A percentile compares a stretch with the other conserved stretches of the same genome.
These are phyloP conservation scores for Calamus simplicifolius DNA, from an alignment of 176 grass and related monocot genomes.

Conservation along the genomic window DNA sequence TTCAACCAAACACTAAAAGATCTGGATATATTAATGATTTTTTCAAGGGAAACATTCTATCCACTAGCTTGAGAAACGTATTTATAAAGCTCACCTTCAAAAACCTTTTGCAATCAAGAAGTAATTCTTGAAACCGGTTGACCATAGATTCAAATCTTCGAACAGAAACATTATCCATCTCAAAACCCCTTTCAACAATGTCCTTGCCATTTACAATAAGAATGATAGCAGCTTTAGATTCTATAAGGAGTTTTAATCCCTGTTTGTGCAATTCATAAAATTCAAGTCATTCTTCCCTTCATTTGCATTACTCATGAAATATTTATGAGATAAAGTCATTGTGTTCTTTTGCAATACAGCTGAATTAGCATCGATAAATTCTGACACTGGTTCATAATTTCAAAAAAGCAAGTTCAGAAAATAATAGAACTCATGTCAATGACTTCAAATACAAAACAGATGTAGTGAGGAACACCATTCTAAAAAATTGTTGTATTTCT, in stretches of 20 bases:
- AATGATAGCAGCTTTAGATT: conserved; percentile 68
- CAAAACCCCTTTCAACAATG: conserved; percentile 25
- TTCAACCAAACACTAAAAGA: too few relatives aligned
- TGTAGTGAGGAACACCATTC: too few relatives aligned
- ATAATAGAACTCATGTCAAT: too few relatives aligned
- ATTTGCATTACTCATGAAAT: conserved; percentile 28
- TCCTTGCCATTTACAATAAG: conserved; percentile 42
- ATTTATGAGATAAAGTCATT: conserved; percentile 41
- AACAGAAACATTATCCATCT: conserved; percentile 11
- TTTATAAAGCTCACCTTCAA: conserved; percentile 32
- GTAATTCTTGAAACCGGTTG: conserved; percentile 34
- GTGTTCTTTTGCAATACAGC: conserved; percentile 36
- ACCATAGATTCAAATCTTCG: not conserved
- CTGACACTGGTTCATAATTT: conserved; percentile 29
- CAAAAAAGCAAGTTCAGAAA: conserved; percentile 4
- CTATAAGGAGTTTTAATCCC: conserved; percentile 48
- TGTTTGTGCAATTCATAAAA: conserved; percentile 31
- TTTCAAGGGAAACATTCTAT: too few relatives aligned
- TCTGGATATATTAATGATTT: too few relatives aligned
- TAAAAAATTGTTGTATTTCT: too few relatives aligned
- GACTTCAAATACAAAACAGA: too few relatives aligned
- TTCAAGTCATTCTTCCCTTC: conserved; percentile 44
- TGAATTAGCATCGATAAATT: conserved; percentile 23
- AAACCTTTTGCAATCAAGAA: conserved; percentile 27
- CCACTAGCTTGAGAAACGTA: not conserved